Percentiles rank a stretch among this genome's conserved stretches.
Conservation (phyloP, 208 protist genomes). For the Strigomonas culicis region DNA sequence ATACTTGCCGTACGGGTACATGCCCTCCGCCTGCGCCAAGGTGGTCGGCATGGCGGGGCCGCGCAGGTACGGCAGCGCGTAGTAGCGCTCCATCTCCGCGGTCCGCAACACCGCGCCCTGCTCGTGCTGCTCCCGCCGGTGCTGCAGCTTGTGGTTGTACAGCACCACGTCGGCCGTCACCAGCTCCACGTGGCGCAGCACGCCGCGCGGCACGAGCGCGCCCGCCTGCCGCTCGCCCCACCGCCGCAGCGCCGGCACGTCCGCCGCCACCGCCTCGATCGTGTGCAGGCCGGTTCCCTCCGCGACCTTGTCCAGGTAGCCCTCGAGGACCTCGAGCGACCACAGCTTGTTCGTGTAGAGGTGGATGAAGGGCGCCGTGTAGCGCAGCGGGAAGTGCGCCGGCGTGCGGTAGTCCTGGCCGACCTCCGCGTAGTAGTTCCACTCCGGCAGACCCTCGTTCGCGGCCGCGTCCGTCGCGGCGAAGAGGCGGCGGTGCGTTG, state of each 20-base stretch:
- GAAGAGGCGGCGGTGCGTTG: conserved; percentile 39
- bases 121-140: conserved; percentile 37
- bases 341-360: conserved; percentile 66
- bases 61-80: conserved; percentile 58
- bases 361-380: conserved; percentile 70
- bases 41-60: conserved; percentile 57
- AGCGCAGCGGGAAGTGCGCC: conserved; percentile 63
- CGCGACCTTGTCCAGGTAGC: conserved; percentile 45
- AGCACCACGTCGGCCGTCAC: conserved; percentile 46
- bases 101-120: conserved; percentile 44
- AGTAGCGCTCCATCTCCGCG: conserved; percentile 70
- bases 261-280: conserved; percentile 36
- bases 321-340: conserved; percentile 34
- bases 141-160: conserved; percentile 42
- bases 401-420: conserved; percentile 63
- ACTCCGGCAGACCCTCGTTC: conserved; percentile 61
- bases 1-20: conserved; percentile 55
- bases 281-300: conserved; percentile 36
- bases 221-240: conserved; percentile 15
- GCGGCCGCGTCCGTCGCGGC: conserved; percentile 24
- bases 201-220: conserved; percentile 39
- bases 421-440: conserved; percentile 74
- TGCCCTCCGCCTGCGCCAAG: conserved; percentile 42
- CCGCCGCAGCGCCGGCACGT: conserved; percentile 17
- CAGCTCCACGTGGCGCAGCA: conserved; percentile 63